phyloP scores from a whole-genome alignment of 2,329 filamentous ascomycete genomes.

The Colletotrichum brevisporum region DNA sequence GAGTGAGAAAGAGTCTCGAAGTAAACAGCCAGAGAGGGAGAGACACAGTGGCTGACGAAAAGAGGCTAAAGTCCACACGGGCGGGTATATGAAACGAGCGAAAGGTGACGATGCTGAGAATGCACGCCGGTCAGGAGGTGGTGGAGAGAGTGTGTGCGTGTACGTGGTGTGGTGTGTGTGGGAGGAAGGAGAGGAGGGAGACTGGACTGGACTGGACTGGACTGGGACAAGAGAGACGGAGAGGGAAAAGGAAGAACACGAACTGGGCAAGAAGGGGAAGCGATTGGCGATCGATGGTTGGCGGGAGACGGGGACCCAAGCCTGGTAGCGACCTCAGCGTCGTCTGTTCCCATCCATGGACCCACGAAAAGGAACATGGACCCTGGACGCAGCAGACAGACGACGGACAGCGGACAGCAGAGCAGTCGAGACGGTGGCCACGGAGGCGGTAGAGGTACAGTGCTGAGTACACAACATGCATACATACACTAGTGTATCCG shows the following conservation, averaged over 20 bases:
- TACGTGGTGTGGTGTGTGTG: conserved; percentile 32
- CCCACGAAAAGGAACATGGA: conserved; percentile 35
- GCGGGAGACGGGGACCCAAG: conserved; percentile 40
- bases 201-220: not conserved
- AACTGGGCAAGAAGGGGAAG: conserved; percentile 39
- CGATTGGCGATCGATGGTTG: conserved; percentile 42
- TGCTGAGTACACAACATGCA: no score
- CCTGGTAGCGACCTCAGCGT: conserved; percentile 39
- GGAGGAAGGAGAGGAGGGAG: conserved; percentile 31
- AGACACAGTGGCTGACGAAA: conserved; percentile 41
- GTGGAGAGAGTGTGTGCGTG: conserved; percentile 29
- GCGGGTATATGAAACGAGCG: conserved; percentile 48
- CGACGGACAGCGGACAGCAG: not conserved
- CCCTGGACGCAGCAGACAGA: conserved; percentile 20
- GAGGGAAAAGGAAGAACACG: conserved; percentile 39
- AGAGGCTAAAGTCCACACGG: conserved; percentile 40
- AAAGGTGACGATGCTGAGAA: conserved; percentile 42
- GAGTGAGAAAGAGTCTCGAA: conserved; percentile 34
- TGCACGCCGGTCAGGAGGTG: conserved; percentile 42
- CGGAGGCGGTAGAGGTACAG: not conserved
- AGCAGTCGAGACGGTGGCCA: not conserved
- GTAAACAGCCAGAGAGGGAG: conserved; percentile 41
- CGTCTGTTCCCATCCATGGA: conserved; percentile 37
- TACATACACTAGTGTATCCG: no score
- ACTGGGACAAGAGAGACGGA: conserved; percentile 27